Base-by-base conservation (phyloP, 2,329 filamentous ascomycete species). In the Ceratocystis papillata region DNA sequence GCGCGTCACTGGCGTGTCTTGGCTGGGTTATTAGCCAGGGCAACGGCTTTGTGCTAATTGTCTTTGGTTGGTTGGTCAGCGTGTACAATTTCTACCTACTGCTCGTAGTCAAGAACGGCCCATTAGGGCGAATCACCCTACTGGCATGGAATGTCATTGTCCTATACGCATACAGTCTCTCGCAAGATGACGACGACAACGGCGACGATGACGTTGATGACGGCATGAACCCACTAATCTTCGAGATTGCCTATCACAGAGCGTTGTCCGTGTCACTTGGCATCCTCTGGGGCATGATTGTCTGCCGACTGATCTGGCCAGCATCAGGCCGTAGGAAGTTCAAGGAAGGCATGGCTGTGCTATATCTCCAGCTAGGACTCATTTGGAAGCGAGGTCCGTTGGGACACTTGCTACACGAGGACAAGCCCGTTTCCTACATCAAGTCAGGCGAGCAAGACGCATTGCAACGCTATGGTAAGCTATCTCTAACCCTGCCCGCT, bases 321-420 rank as follows among this genome's bases (percentile, higher is more conserved):
- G 95, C 96, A 69, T 94, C 90, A 41, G 94, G 91, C 1, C 83
- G 94, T 55, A 81, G 83, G 69, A 96, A 96, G 76, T 86, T 97
- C 71, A 90, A 94, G 72, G 87, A 96, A 71, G 93, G 93, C 1
- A 80, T 96, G 10, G 89, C 90, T 33, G 80, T 96, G n/a, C 79
- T 99, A 12, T 97, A 94, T 83, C 81, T 99, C 5, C 89, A 95
- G 67, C 92, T 99, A 85, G 90, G 91, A 17, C 81, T 99, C 44
- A 92, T 97, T 70, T 99, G 94, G 94, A 96, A 93, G 76, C 85
- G 92, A 57, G 93, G 95, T 7, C 94, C 94, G 0, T 79, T 99
- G 28, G 87, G 88, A 3, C 84, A 87, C 5, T 81, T 96, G 65
- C 77, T 86, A 0, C 80, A 85, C 59, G 84, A 80, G 67, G 78